Conservation (phyloP, 2,329 filamentous ascomycete genomes). For the Plenodomus biglobosus region DNA sequence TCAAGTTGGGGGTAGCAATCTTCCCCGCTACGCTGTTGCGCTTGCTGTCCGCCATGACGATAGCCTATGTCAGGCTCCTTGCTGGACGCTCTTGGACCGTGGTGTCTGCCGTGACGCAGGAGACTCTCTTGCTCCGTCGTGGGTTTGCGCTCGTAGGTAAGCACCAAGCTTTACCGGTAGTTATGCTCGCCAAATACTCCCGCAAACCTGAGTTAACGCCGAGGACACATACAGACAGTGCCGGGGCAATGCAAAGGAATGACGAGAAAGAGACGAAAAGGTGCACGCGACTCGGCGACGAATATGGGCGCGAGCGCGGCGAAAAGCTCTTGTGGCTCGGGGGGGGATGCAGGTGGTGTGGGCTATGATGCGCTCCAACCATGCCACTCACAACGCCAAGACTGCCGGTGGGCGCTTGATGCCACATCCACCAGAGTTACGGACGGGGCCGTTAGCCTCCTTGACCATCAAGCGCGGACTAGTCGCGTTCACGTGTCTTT, state of each 20-base stretch:
- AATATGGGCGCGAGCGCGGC: slow-evolving; percentile 24
- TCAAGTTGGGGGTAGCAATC: slow-evolving; percentile 52
- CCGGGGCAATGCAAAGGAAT: slow-evolving; percentile 43
- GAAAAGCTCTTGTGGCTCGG: slow-evolving; percentile 16
- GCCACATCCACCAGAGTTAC: slow-evolving; percentile 8
- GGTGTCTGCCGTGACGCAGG: slow-evolving; percentile 6
- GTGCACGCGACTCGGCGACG: slow-evolving; percentile 26
- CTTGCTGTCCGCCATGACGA: slow-evolving; percentile 60
- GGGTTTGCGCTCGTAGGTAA: slow-evolving; percentile 13
- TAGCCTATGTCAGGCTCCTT: slow-evolving; percentile 52
- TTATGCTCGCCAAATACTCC: slow-evolving; percentile 32
- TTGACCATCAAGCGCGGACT: not conserved
- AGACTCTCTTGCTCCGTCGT: slow-evolving; percentile 7
- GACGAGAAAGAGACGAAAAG: slow-evolving; percentile 41
- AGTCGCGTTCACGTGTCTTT: not conserved
- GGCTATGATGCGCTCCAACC: slow-evolving; percentile 15
- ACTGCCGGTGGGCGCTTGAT: slow-evolving; percentile 14
- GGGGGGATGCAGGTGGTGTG: slow-evolving; percentile 17
- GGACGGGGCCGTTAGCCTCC: not conserved
- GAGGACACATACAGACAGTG: slow-evolving; percentile 41
- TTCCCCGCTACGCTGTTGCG: slow-evolving; percentile 58
- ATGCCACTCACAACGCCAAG: slow-evolving; percentile 17
- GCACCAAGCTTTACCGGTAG: too few relatives aligned
- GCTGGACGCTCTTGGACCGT: slow-evolving; percentile 42
- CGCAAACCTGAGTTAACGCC: slow-evolving; percentile 31